Base-by-base conservation (phyloP, 192 early-diverging fungal species). In the Backusella westeae region DNA sequence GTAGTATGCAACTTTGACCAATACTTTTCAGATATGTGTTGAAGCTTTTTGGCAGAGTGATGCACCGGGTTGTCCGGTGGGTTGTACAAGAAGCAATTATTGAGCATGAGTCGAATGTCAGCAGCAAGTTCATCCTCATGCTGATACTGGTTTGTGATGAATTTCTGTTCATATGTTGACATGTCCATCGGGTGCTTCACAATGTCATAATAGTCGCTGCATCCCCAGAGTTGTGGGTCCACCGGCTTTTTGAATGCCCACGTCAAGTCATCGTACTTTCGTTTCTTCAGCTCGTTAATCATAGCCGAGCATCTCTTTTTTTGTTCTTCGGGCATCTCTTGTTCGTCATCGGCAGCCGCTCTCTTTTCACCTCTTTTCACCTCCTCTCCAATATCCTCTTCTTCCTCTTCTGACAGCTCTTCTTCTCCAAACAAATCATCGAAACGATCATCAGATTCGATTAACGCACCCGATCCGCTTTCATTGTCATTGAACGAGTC, bases 111-210 rank as follows among this genome's bases (percentile, higher is more conserved):
- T 23, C 81, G 83, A 5, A 91, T 77, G 81, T 96, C 95, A 5
- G 78, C 79, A 72, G 87, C 85, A 75, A 94, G 94, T 38, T 90
- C 88, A 9, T 80, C 86, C 10, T 83, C 80, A 19, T 82, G 83
- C 9, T 78, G 73, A 77, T 96, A 96, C 29, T 89, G 79, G 52
- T 84, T 85, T 2, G 73, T 42, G 10, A 91, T 88, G 4, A 95
- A 78, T 74, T 92, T 93, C 36, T 80, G 74, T 42, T 80, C 71
- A 21, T 94, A 88, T 0, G 94, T 94, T 19, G 84, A 86, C 44
- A 96, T 69, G 74, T 95, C 94, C 93, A 96, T 96, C 1, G 94
- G 94, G 35, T 87, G 32, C 75, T 91, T 93, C 74, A 96, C 88
- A 32, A 95, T 76, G 39, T 87, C 78, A 63, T 87, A 87, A 84